Base-by-base conservation (phyloP, 768 basidiomycete species). In the Coprinopsis sp. region DNA sequence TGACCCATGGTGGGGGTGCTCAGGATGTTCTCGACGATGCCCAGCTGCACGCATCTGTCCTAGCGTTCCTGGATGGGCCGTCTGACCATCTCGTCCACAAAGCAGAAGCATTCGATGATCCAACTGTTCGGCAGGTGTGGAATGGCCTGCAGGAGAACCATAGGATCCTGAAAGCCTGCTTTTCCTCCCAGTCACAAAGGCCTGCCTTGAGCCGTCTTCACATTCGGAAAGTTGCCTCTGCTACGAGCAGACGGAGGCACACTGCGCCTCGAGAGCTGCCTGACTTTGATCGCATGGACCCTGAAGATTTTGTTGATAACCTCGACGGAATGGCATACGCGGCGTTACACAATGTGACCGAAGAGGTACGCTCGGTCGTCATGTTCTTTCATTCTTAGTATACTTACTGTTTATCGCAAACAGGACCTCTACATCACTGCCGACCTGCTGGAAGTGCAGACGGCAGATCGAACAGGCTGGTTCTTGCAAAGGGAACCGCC, bases 401-500 rank as follows among this genome's bases (percentile, higher is more conserved):
- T n/a, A 25, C 21, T 43, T 29, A 30, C 21, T 50, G 25, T 45
- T 11, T 21, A 14, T 36, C 14, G 12, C 14, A 27, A 52, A 5
- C 41, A 91, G 87, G 89, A 91, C 64, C 69, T 92, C 29, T 84
- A 88, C 55, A 70, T 82, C 33, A 81, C 85, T 6, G 78, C 82
- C 4, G 90, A 92, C 60, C 64, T 91, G 14, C 72, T 92, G 8
- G 90, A 92, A 62, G 78, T 88, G 0, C 90, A 92, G 61, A 81
- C 78, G 2, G 77, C 79, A 13, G 90, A 92, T 59, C 78, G 81
- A 25, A 82, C 78, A 2, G 90, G 86, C 2, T 92, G 90, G 89
- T 87, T 90, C 63, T 67, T 72, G 3, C 45, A 66, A 25, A 71
- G 79, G 44, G 88, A 91, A n/a, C 59, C 69, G 0, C 64, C 63